These are phyloP conservation scores for Suhomyces pyralidae DNA, from an alignment of 805 yeast genomes.

Conservation along the genomic window DNA sequence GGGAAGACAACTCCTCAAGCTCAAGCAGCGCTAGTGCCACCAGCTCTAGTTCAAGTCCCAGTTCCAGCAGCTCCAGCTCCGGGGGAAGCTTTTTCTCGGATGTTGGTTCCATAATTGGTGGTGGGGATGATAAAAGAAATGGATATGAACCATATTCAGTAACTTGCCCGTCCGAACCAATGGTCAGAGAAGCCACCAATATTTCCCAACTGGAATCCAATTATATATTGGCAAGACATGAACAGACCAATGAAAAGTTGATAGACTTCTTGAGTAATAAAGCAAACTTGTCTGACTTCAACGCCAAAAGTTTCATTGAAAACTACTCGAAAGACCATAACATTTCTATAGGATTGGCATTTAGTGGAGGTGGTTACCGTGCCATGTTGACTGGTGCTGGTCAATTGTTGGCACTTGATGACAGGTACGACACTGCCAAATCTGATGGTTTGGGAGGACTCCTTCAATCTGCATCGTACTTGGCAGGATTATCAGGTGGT, in stretches of 20 bases:
- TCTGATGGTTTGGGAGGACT: constrained; percentile 37
- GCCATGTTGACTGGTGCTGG: constrained; percentile 28
- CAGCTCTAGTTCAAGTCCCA: constrained; percentile 3
- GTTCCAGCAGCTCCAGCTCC: constrained; percentile 6
- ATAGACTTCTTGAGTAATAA: constrained; percentile 24
- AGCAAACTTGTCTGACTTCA: constrained; percentile 32
- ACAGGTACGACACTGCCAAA: constrained; percentile 17
- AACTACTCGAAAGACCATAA: constrained; percentile 20
- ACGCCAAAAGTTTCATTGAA: constrained; percentile 28
- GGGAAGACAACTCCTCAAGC: constrained; percentile 12
- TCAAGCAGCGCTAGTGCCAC: not conserved
- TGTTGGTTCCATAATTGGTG: not conserved
- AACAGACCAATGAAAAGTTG: constrained; percentile 27
- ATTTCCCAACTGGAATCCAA: constrained; percentile 23
- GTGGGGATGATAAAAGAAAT: constrained; percentile 7
- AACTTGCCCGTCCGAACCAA: constrained; percentile 25
- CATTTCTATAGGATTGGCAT: constrained; percentile 28
- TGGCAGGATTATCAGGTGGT: constrained; percentile 50
- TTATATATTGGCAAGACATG: constrained; percentile 25
- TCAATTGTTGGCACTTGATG: constrained; percentile 10
- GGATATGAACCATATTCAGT: constrained; percentile 31
- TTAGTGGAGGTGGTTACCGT: constrained; percentile 37
- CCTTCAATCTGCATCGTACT: constrained; percentile 13
- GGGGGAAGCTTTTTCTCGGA: not conserved
- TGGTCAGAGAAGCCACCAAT: constrained; percentile 27